phyloP scores from a whole-genome alignment of 176 grass and related monocot species.

The Oryza brachyantha region DNA sequence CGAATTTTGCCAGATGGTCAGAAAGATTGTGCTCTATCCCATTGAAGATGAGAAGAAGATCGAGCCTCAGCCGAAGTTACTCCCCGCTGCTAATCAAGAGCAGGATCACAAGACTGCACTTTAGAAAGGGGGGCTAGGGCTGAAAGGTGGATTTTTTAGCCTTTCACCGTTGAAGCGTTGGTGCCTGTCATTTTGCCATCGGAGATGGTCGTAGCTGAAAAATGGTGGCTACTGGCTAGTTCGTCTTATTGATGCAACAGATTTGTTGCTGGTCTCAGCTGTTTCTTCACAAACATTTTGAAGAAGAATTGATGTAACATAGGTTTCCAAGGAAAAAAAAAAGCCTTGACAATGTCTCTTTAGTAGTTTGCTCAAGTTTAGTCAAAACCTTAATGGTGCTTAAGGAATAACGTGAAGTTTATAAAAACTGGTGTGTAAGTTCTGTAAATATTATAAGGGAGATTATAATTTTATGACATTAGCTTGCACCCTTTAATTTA shows the following conservation, averaged over 20 bases:
- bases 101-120: conserved; percentile 16
- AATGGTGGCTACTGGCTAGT: conserved; percentile 12
- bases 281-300: conserved; percentile 37
- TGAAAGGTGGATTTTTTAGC: conserved; percentile 39
- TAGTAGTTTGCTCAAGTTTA: conserved; percentile 27
- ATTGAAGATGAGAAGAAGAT: conserved; percentile 37
- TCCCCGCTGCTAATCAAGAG: not conserved
- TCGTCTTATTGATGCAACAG: conserved; percentile 19
- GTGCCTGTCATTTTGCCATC: not conserved
- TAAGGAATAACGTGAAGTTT: conserved; percentile 34
- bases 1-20: conserved; percentile 54
- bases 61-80: conserved; percentile 15
- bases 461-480: conserved; percentile 24
- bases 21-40: conserved; percentile 60
- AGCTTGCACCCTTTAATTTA: not conserved
- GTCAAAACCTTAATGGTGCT: conserved; percentile 8
- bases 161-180: conserved; percentile 20
- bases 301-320: conserved; percentile 47
- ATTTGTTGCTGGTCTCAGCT: conserved; percentile 39
- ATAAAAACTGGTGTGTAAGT: conserved; percentile 38
- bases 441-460: conserved; percentile 43
- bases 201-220: conserved; percentile 11
- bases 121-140: conserved; percentile 15
- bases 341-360: conserved; percentile 18
- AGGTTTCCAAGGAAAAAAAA: conserved; percentile 37